phyloP scores from a whole-genome alignment of 352 stramenopile species.

The Globisporangium polare region DNA sequence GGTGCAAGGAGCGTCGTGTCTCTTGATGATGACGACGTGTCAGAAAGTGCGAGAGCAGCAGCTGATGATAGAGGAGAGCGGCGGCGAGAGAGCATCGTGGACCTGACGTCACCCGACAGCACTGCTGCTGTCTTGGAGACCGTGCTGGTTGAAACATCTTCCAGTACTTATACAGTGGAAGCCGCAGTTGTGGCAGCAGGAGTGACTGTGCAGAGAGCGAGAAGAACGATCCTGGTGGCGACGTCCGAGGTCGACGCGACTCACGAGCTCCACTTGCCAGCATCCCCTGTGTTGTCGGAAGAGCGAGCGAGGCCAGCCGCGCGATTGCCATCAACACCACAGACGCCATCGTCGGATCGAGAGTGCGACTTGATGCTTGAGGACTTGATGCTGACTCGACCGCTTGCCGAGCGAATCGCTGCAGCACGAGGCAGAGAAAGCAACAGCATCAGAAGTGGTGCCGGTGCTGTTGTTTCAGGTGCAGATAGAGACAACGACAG shows the following conservation, averaged over 20 bases:
- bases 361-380: conserved; percentile 15
- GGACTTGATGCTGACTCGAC: conserved; percentile 6
- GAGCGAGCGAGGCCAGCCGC: neutral
- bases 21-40: neutral
- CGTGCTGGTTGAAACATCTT: no score
- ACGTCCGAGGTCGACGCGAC: neutral
- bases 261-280: neutral
- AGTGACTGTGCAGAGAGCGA: neutral
- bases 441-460: neutral
- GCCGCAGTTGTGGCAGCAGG: no score
- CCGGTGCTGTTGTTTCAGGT: no score
- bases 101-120: conserved; percentile 34
- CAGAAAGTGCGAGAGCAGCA: neutral
- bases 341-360: conserved; percentile 6
- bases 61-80: neutral
- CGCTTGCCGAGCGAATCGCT: conserved; percentile 12
- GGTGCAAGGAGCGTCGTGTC: conserved; percentile 5
- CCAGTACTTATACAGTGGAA: no score
- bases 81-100: conserved; percentile 29
- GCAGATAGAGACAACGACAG: neutral
- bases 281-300: neutral
- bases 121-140: no score
- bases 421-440: neutral
- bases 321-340: neutral
- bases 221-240: conserved; percentile 4